Evolutionary conservation across 352 stramenopile species (phyloP), one percentile per base, ranked within the genome.

Genomic region (Phytophthora europaea): DNA sequence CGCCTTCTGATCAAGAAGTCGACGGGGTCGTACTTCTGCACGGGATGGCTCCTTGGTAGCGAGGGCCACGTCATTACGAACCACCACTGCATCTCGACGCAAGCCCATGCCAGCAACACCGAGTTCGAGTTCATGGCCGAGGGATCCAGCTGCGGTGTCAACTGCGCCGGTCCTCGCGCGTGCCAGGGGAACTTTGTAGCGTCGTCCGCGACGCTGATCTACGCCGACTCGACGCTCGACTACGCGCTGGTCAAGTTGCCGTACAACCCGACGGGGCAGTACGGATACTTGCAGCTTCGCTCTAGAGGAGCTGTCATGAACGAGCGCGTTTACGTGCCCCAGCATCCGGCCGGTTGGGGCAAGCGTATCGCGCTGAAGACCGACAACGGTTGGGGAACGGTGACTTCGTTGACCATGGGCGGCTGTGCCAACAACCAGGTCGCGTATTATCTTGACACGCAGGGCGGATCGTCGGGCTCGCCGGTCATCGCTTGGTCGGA

Each of bases 21-120:
- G 38, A 69, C 58, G 23, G 73, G 78, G 4, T 84, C 77, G 5
- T 91, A 76, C 75, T 92, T 91, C 48, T 95, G 89, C 65, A 94
- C 84, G 18, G 89, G 89, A 18, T 95, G 84, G 84, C 70, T 95
- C 4, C 7, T 94, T 28, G 89, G 89, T n/a, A 90, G 78, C 36
- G 79, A 95, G 20, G 87, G 86, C 16, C 87, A 95, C 58, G n/a
- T 93, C 43, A 50, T 95, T 18, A 94, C 89, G 26, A 95, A 95
- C 79, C 65, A 94, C 59, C 89, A 95, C 76, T 95, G 89, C 79
- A 94, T 95, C 60, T 75, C 65, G 6, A 78, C 61, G 23, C 67
- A 78, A 48, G 36, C 31, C 15, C 65, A 92, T 33, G 89, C 89
- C 4, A 82, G 52, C n/a, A 80, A 85, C 65, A 92, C 82, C 2